Percentiles rank a stretch among this genome's conserved stretches.
These are phyloP conservation scores for Aureobasidium subglaciale DNA, from an alignment of 2,329 filamentous ascomycete genomes.

Conservation along the genomic window DNA sequence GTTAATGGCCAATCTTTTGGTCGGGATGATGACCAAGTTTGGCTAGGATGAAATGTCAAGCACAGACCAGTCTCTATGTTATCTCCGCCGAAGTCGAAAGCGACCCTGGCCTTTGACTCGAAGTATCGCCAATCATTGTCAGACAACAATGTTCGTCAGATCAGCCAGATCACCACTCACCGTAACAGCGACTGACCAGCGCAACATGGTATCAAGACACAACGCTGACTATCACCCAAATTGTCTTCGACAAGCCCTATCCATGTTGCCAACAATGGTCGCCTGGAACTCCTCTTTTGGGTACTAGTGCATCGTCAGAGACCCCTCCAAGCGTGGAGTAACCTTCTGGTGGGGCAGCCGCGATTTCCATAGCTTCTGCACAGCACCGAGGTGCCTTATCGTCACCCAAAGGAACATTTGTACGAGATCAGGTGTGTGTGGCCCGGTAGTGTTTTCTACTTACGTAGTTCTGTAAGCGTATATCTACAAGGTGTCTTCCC, in stretches of 20 bases:
- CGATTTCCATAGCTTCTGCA: background rate
- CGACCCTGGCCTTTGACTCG: background rate
- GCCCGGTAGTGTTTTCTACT: background rate
- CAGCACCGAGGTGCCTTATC: slow-evolving; percentile 5
- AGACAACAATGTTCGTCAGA: no score
- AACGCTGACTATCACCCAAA: no score
- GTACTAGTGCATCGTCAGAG: background rate
- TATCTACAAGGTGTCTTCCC: background rate
- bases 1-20: slow-evolving; percentile 1
- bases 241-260: background rate
- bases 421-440: background rate
- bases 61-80: background rate
- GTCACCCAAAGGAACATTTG: background rate
- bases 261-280: background rate
- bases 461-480: slow-evolving; percentile 4
- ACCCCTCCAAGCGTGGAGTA: slow-evolving; percentile 7
- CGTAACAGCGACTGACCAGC: no score
- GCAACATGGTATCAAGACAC: background rate
- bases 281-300: background rate
- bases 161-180: no score
- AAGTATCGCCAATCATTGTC: no score
- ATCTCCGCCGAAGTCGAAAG: no score
- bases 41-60: background rate
- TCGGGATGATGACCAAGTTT: slow-evolving; percentile 2
- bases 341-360: slow-evolving; percentile 12